Evolutionary conservation across 345 rosid species (phyloP), one percentile per base, ranked within the genome.

Genomic region (Fremontodendron californicum): DNA sequence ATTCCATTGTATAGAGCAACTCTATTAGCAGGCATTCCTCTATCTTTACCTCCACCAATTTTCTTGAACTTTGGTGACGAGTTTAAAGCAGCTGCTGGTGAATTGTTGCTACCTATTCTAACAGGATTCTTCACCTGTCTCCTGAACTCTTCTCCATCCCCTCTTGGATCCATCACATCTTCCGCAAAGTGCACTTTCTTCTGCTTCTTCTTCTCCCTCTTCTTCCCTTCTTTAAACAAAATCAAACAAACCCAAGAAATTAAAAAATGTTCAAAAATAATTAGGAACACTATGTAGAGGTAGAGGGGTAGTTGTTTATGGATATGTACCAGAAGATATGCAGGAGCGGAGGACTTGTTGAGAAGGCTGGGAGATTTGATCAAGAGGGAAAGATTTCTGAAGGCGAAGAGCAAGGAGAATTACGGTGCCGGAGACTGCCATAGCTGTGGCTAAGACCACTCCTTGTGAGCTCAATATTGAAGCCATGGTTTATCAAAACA

Each of bases 341-440:
- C 96, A 89, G n/a, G 96, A 74, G 23, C 93, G 83, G 3, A 78
- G 87, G 29, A 58, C 66, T 40, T 57, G 79, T 27, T 18, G 82
- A 21, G 86, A 70, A 18, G 87, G 48, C 61, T 49, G 81, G 3
- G 79, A 77, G 66, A 78, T 81, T 40, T 80, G 86, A 71, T 78
- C 79, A 19, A 77, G 40, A 29, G 85, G 83, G 52, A 71, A 35
- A 9, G 86, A 69, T 74, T 88, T 89, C 78, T 89, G 96, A 37
- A 87, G 90, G 77, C 92, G 89, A 29, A 90, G 52, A 75, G 92
- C 92, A 6, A 92, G 87, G 78, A 92, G 88, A 62, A 92, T 81
- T 60, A 92, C 88, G 13, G 94, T 90, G 79, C 96, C 92, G 37
- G 96, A 92, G 75, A 92, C 85, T 6, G 94, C 94, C 94, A 92